Conservation (phyloP, 2,329 filamentous ascomycete genomes). For the Calonectria pseudoturangicola region DNA sequence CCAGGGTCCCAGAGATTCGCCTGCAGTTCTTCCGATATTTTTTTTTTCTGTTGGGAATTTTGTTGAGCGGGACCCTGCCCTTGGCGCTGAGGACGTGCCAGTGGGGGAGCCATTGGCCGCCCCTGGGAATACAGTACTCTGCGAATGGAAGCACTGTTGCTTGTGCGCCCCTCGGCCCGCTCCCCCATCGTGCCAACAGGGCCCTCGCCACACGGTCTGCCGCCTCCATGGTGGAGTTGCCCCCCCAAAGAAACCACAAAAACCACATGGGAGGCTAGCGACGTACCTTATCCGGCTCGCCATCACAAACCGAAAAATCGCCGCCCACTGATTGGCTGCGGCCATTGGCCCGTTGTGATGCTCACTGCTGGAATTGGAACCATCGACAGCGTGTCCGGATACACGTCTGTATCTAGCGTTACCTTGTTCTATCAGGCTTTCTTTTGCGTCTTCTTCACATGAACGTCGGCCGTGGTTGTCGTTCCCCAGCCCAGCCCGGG, state of each 20-base stretch:
- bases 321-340: slow-evolving; percentile 13
- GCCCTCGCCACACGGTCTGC: background rate
- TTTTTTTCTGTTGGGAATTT: slow-evolving; percentile 62
- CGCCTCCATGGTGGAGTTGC: slow-evolving; percentile 16
- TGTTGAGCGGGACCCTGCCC: slow-evolving; percentile 57
- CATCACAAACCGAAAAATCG: slow-evolving; percentile 21
- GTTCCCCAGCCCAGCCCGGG: background rate
- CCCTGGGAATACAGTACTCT: slow-evolving; percentile 16
- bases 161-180: too few species aligned
- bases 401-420: background rate
- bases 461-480: too few species aligned
- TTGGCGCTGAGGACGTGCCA: slow-evolving; percentile 39
- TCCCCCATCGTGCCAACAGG: background rate
- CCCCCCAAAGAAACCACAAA: background rate
- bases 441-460: too few species aligned
- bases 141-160: background rate
- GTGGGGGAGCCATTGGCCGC: slow-evolving; percentile 14
- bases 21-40: slow-evolving; percentile 41
- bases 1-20: slow-evolving; percentile 40
- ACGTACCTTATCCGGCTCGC: slow-evolving; percentile 12
- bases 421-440: too few species aligned
- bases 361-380: background rate
- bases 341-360: background rate
- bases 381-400: background rate
- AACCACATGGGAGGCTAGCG: slow-evolving; percentile 26